These are phyloP conservation scores for Aspergillus leporis DNA, from an alignment of 495 filamentous ascomycete species.

Conservation along the genomic window DNA sequence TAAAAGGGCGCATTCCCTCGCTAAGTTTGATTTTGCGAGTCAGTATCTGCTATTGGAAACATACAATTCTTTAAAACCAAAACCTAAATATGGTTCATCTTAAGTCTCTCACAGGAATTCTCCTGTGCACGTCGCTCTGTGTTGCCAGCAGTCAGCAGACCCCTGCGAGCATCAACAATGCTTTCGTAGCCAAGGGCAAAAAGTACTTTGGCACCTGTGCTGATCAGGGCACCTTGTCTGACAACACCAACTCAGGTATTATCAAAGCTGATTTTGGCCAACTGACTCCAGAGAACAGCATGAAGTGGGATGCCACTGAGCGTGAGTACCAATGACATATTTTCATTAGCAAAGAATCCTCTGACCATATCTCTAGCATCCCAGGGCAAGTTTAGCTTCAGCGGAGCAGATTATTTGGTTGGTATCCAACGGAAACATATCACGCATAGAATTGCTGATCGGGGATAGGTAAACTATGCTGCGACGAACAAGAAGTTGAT, in stretches of 20 bases:
- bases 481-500: conserved; percentile 45
- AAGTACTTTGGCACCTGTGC: conserved; percentile 27
- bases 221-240: conserved; percentile 26
- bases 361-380: conserved; percentile 26
- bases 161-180: conserved; percentile 13
- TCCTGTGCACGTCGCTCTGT: conserved; percentile 10
- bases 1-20: no score
- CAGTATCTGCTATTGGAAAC: no score
- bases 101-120: conserved; percentile 8
- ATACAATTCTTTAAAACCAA: no score
- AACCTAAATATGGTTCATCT: conserved; percentile 19
- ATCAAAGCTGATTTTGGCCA: conserved; percentile 50
- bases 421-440: not conserved
- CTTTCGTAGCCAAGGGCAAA: conserved; percentile 21
- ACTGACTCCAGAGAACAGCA: conserved; percentile 56
- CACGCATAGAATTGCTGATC: not conserved
- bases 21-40: no score
- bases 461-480: conserved; percentile 45
- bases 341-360: not conserved
- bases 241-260: conserved; percentile 30
- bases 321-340: conserved; percentile 25
- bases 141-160: conserved; percentile 11
- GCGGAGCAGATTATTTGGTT: conserved; percentile 43
- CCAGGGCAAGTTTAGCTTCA: conserved; percentile 45
- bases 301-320: conserved; percentile 54